Base-by-base conservation (phyloP, 1,284 basidiomycete genomes). In the Microbotryum saponariae region DNA sequence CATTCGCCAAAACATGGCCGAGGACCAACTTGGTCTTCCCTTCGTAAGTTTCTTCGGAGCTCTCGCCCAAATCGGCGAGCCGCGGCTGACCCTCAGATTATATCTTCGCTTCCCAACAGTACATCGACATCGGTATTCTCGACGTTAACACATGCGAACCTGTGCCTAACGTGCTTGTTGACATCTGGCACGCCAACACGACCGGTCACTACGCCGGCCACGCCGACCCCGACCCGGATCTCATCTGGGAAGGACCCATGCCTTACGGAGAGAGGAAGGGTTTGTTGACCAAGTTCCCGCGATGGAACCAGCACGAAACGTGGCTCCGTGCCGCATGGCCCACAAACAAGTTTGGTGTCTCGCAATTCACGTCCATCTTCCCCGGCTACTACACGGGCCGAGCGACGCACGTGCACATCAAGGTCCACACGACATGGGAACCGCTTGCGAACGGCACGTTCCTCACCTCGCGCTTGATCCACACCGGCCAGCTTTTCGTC, bases 111-210 rank as follows among this genome's bases (percentile, higher is more conserved):
- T 10, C 6, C 31, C 5, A 12, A 5, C 51, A 72, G 71, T 61
- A 68, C 60, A 78, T 87, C 64, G 83, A 87, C 68, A 84, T 87
- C 48, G 85, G 85, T 37, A 82, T 87, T 9, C 85, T 88, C 61
- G 85, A 88, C 68, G 82, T 86, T 9, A 81, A 85, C 67, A 87
- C 85, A 1, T 88, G 86, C 76, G 76, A 83, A 68, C 85, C 86
- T 21, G 77, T 86, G 0, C 79, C 81, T 4, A 81, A 85, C 71
- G 83, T 83, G 45, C 79, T 87, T 31, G 84, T 87, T 25, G 86
- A 88, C 70, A 81, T 88, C 49, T 88, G 86, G 86, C 65, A 71
- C 76, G 77, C 78, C 59, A 81, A 81, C 64, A 77, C 75, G 21
- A 75, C 73, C 6, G 75, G 76, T 20, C 74, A 77, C 70, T 79